Conservation (phyloP, 2,329 filamentous ascomycete genomes). For the Talaromyces sp. region DNA sequence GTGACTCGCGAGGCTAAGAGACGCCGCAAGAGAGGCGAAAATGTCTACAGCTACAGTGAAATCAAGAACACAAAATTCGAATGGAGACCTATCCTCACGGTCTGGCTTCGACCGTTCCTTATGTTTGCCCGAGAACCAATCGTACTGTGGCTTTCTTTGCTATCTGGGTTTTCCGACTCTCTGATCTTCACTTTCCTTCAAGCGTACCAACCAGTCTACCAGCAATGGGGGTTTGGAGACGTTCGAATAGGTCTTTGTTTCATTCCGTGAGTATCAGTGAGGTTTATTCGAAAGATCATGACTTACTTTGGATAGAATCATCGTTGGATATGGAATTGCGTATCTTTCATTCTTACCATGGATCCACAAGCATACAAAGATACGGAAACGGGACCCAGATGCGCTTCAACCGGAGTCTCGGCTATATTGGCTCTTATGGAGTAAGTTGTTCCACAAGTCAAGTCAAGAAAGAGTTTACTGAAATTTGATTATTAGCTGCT, state of each 20-base stretch:
- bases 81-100: slow-evolving; percentile 53
- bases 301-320: slow-evolving; percentile 32
- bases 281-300: background rate
- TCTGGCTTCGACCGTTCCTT: slow-evolving; percentile 60
- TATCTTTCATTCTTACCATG: slow-evolving; percentile 56
- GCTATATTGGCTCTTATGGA: slow-evolving; percentile 58
- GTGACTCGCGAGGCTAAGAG: slow-evolving; percentile 58
- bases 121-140: slow-evolving; percentile 66
- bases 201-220: slow-evolving; percentile 58
- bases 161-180: slow-evolving; percentile 63
- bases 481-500: slow-evolving; percentile 39
- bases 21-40: slow-evolving; percentile 54
- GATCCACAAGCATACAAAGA: slow-evolving; percentile 45
- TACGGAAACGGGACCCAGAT: slow-evolving; percentile 38
- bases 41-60: slow-evolving; percentile 71
- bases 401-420: slow-evolving; percentile 61
- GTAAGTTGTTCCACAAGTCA: slow-evolving; percentile 23
- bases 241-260: slow-evolving; percentile 52
- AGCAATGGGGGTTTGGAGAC: slow-evolving; percentile 57
- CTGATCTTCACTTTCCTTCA: slow-evolving; percentile 66
- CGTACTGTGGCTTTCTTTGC: slow-evolving; percentile 58
- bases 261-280: slow-evolving; percentile 43
- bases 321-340: slow-evolving; percentile 57
- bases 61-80: slow-evolving; percentile 57
- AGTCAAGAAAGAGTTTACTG: background rate